Conservation (phyloP, 257 asterid species). For the Solanum chilense region DNA sequence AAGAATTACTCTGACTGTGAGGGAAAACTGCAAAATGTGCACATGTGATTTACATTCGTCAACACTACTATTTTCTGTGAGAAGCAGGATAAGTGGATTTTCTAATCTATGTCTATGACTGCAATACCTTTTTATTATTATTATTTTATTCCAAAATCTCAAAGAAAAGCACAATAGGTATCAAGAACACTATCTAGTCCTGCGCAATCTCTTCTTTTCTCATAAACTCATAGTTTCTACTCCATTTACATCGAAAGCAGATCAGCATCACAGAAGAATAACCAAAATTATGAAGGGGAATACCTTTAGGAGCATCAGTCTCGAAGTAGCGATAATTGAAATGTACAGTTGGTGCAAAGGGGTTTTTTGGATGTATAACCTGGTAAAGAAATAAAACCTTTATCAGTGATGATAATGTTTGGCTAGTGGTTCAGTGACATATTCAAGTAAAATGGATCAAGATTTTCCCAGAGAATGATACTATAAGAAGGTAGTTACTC, state of each 20-base stretch:
- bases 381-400: constrained; percentile 1
- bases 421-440: neutral
- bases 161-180: neutral
- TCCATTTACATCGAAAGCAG: neutral
- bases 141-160: neutral
- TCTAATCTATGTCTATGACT: neutral
- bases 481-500: neutral
- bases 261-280: neutral
- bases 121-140: neutral
- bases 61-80: neutral
- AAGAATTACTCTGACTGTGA: neutral
- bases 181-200: neutral
- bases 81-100: neutral
- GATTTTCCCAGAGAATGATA: neutral
- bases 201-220: neutral
- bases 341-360: constrained; percentile 99
- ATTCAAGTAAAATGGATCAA: neutral
- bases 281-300: neutral
- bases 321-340: constrained; percentile 94
- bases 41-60: neutral
- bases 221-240: neutral
- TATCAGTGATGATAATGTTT: neutral
- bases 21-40: neutral
- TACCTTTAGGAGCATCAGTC: constrained; percentile 96
- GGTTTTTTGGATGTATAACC: constrained; percentile 96